Evolutionary conservation across 1,139 yeast species (phyloP), one percentile per base, ranked within the genome.

Genomic region (Casaregolazyma lundiana): DNA sequence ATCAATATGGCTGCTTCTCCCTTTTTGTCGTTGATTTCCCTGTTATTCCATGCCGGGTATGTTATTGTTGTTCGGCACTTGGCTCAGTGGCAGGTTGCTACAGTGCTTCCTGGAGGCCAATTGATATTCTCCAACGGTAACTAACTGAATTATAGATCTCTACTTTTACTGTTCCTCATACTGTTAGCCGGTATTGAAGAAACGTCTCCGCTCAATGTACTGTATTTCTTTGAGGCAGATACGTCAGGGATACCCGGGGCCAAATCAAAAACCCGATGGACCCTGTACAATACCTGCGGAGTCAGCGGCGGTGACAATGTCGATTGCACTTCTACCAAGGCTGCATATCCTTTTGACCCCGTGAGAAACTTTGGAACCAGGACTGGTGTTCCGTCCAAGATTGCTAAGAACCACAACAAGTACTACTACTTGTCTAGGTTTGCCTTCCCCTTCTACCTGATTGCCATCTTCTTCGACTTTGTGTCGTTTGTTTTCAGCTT

Each of bases 271-370:
- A 71, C 81, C 3, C 72, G 87, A 63, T 86, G 95, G 95, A 83
- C 88, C n/a, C 71, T 73, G 56, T 86, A 84, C 66, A 73, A 75
- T 44, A 60, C 71, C 51, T 87, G 95, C 68, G 80, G 54, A 34
- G 77, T 68, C 20, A 50, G 49, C 22, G 38, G 37, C 70, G 69
- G 69, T 45, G 61, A 66, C 45, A 65, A 68, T 52, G 51, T 60
- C 46, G 61, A 72, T 50, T 84, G 92, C 67, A 61, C 77, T 16
- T 49, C 59, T 8, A 66, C 66, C 44, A 48, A 55, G 18, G 78
- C 90, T 18, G 92, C 81, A 22, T 81, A 71, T 60, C 84, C 88
- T 20, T 80, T 81, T 63, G 78, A 84, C 20, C 90, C 90, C 26
- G 69, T 61, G 42, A 73, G 73, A 45, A 81, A 81, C 62, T 81